Conservation (phyloP, 768 basidiomycete species). For the Holtermannia corniformis region DNA sequence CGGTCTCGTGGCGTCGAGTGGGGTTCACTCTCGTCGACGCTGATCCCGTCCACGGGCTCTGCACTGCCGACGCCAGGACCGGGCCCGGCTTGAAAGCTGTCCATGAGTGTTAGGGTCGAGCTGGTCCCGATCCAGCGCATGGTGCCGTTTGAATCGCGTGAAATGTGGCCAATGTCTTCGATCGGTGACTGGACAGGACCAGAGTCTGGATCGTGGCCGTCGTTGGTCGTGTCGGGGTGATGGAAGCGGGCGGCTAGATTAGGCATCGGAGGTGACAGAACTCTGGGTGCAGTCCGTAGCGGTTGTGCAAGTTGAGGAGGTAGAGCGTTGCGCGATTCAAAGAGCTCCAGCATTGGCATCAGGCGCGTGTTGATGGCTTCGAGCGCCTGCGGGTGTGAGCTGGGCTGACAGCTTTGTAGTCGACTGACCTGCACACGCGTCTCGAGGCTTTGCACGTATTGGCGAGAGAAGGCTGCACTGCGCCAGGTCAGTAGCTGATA, state of each 20-base stretch:
- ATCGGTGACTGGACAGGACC: background rate
- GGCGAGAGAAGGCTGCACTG: conserved; percentile 27
- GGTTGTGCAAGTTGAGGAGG: background rate
- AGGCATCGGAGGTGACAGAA: background rate
- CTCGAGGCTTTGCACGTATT: conserved; percentile 35
- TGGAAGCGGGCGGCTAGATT: background rate
- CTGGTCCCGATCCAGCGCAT: conserved; percentile 35
- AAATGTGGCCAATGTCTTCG: conserved; percentile 30
- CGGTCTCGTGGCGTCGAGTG: background rate
- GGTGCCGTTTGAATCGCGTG: conserved; percentile 32
- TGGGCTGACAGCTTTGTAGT: too few relatives aligned
- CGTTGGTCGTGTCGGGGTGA: background rate
- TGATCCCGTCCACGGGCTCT: conserved; percentile 45
- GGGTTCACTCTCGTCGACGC: conserved; percentile 35
- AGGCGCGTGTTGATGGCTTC: conserved; percentile 22
- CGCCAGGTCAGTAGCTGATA: background rate
- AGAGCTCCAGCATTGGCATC: conserved; percentile 24
- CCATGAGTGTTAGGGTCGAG: conserved; percentile 31
- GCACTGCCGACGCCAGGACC: conserved; percentile 12
- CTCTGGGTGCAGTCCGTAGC: too few relatives aligned
- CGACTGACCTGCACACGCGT: conserved; percentile 32
- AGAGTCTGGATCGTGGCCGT: background rate
- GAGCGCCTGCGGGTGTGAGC: too few relatives aligned
- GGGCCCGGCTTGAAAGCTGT: conserved; percentile 13
- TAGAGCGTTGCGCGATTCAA: conserved; percentile 9